Percentiles rank a stretch among this genome's conserved stretches.
phyloP scores from a whole-genome alignment of 257 asterid genomes.

The Fraxinus americana region DNA sequence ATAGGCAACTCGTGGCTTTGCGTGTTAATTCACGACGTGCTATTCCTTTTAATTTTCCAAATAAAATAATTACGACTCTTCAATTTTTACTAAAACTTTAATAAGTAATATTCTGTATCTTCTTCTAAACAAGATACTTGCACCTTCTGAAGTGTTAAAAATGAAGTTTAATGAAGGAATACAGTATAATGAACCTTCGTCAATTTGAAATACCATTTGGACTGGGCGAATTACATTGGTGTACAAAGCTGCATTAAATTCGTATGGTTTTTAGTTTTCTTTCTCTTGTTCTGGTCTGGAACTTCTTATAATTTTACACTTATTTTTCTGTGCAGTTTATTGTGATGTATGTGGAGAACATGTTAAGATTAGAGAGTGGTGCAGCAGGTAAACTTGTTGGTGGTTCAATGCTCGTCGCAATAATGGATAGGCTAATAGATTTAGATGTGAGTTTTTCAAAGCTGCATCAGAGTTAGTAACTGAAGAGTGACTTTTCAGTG shows the following conservation, averaged over 20 bases:
- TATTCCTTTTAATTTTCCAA: neutral
- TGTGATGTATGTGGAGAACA: slow-evolving; percentile 75
- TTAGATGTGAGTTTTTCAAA: slow-evolving; percentile 74
- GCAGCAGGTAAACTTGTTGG: slow-evolving; percentile 66
- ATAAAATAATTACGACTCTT: neutral
- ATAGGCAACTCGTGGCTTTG: slow-evolving; percentile 13
- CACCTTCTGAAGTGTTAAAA: neutral
- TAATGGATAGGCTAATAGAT: slow-evolving; percentile 71
- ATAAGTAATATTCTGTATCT: neutral
- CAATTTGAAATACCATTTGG: neutral
- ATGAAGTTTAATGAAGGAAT: neutral
- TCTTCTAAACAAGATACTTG: neutral
- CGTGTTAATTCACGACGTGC: neutral
- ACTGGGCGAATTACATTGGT: neutral
- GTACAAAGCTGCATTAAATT: slow-evolving; percentile 14
- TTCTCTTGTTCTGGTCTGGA: neutral
- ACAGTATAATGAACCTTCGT: neutral
- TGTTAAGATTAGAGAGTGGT: slow-evolving; percentile 78
- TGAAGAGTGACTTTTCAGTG: slow-evolving; percentile 15
- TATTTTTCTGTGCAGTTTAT: slow-evolving; percentile 46
- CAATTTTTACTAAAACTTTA: neutral
- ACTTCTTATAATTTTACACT: slow-evolving; percentile 10
- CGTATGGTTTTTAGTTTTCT: neutral
- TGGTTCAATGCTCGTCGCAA: slow-evolving; percentile 55
- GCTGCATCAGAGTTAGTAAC: neutral